Conservation (phyloP, 148 eudicot species). For the Polygonum maritimum region DNA sequence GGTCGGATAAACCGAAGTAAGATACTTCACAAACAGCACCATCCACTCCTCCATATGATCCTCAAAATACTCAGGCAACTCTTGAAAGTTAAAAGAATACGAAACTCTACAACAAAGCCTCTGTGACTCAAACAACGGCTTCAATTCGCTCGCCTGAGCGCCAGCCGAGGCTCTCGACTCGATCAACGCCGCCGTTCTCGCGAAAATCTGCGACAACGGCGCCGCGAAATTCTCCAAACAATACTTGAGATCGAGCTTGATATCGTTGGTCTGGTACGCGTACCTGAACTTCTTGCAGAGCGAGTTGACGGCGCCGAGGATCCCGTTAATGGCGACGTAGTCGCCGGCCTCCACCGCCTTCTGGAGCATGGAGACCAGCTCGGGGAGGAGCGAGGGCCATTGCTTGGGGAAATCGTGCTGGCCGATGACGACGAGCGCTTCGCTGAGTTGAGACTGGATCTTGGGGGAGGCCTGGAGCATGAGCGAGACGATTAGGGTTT, state of each 20-base stretch:
- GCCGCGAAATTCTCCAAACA: conserved; percentile 81
- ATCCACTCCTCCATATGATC: conserved; percentile 89
- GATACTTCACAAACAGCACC: conserved; percentile 71
- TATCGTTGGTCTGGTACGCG: conserved; percentile 50
- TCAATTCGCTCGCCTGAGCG: conserved; percentile 27
- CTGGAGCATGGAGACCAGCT: conserved; percentile 50
- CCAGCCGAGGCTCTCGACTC: conserved; percentile 40
- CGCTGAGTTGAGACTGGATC: conserved; percentile 78
- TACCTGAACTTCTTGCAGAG: conserved; percentile 84
- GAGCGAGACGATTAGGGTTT: conserved; percentile 56
- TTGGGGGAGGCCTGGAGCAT: conserved; percentile 54
- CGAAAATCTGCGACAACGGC: conserved; percentile 52
- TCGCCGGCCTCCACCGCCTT: conserved; percentile 49
- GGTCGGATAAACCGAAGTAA: conserved; percentile 43
- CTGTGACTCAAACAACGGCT: conserved; percentile 68
- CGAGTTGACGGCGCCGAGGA: conserved; percentile 70
- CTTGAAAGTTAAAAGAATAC: conserved; percentile 80
- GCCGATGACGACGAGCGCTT: conserved; percentile 80
- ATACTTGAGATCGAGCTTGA: conserved; percentile 67
- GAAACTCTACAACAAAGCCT: conserved; percentile 88
- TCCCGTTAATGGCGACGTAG: conserved; percentile 69
- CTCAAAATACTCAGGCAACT: conserved; percentile 89
- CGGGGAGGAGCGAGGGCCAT: conserved; percentile 70
- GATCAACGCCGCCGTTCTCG: conserved; percentile 45
- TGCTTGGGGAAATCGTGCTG: conserved; percentile 78